Percentiles rank a stretch among this genome's conserved stretches.
These are phyloP conservation scores for Tricholoma flavovirens DNA, from an alignment of 768 basidiomycete species.

Conservation along the genomic window DNA sequence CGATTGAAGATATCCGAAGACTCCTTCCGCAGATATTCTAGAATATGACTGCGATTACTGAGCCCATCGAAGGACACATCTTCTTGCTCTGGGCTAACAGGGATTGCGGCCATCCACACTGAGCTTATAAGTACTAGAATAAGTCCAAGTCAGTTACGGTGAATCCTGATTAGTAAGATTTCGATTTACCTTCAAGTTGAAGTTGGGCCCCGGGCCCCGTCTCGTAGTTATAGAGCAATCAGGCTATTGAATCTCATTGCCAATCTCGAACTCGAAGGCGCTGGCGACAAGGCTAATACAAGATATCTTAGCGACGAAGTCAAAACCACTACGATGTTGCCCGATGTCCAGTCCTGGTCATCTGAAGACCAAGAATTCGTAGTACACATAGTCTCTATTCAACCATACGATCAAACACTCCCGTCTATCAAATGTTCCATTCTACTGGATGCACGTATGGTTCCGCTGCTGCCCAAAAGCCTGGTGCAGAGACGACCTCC, in stretches of 20 bases:
- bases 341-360: not conserved
- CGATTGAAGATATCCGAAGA: constrained; percentile 81
- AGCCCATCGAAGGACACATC: not conserved
- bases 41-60: constrained; percentile 14
- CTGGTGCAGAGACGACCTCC: not conserved
- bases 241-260: too few species aligned
- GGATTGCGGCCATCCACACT: not conserved
- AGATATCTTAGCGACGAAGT: not conserved
- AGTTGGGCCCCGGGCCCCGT: too few species aligned
- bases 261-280: too few species aligned
- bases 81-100: not conserved
- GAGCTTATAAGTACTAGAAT: too few species aligned
- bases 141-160: too few species aligned
- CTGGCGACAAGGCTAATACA: too few species aligned
- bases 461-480: not conserved
- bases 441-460: constrained; percentile 3
- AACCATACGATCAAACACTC: constrained; percentile 1
- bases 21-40: constrained; percentile 58
- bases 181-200: too few species aligned
- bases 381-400: not conserved
- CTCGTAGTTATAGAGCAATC: too few species aligned
- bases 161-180: too few species aligned
- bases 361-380: not conserved
- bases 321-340: not conserved
- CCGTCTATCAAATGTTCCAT: not conserved